Evolutionary conservation across 345 rosid species (phyloP).

Genomic region (Rhodamnia argentea): DNA sequence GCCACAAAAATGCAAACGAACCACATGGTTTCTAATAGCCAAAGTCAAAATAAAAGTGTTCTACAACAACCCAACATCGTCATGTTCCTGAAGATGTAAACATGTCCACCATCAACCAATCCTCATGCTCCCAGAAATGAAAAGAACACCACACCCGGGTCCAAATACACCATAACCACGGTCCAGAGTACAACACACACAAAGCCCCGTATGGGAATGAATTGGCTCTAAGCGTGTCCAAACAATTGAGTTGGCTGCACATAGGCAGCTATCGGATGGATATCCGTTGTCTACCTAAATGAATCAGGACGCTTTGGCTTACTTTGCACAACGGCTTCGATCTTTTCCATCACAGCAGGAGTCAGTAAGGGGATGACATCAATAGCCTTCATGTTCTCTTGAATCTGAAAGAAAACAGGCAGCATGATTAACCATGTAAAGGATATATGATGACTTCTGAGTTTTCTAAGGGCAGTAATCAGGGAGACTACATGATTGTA

Average conservation of each 20-base stretch:
- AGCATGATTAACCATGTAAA: not conserved
- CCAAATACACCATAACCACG: not conserved
- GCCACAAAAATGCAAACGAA: not conserved
- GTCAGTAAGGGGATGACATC: slow-evolving; percentile 80
- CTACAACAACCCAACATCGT: not conserved
- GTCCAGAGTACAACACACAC: not conserved
- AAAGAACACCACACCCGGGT: not conserved
- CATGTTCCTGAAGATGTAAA: not conserved
- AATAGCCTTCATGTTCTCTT: slow-evolving; percentile 96
- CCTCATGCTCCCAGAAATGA: not conserved
- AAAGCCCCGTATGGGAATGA: not conserved
- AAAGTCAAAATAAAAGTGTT: not conserved
- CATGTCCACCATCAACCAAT: not conserved
- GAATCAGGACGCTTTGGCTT: slow-evolving; percentile 91
- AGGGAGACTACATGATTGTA: not conserved
- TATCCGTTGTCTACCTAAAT: slow-evolving; percentile 32
- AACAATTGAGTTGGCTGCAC: not conserved
- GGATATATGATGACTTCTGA: not conserved
- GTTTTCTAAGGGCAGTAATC: not conserved
- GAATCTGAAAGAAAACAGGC: slow-evolving; percentile 38
- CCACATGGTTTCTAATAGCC: not conserved
- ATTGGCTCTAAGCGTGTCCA: not conserved
- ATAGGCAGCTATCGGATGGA: not conserved
- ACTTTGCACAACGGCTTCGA: slow-evolving; percentile 71
- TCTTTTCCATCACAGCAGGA: slow-evolving; percentile 83